Evolutionary conservation across 257 asterid species (phyloP).

Genomic region (Rehmannia glutinosa): DNA sequence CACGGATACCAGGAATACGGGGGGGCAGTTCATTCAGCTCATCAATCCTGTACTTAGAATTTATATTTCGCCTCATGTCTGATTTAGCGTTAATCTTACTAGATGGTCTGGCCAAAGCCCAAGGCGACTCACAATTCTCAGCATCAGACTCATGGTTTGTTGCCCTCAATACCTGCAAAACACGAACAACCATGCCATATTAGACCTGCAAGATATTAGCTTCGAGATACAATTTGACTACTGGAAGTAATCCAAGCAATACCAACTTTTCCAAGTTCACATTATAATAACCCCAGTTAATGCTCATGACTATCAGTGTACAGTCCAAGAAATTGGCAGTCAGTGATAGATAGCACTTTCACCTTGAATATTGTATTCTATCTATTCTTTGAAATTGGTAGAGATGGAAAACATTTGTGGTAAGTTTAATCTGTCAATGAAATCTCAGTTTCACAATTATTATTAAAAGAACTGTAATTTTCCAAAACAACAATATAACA

Average conservation of each 20-base stretch:
- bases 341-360: not conserved
- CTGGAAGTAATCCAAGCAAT: not conserved
- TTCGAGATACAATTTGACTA: slow-evolving; percentile 8
- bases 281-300: not conserved
- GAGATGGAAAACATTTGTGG: not conserved
- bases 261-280: slow-evolving; percentile 5
- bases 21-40: slow-evolving; percentile 79
- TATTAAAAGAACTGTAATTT: slow-evolving; percentile 3
- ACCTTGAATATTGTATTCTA: not conserved
- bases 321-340: slow-evolving; percentile 7
- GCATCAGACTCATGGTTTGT: slow-evolving; percentile 65
- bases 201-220: slow-evolving; percentile 5
- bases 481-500: slow-evolving; percentile 8
- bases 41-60: slow-evolving; percentile 71
- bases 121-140: slow-evolving; percentile 63
- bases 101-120: slow-evolving; percentile 74
- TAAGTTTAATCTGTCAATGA: not conserved
- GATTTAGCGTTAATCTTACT: slow-evolving; percentile 57
- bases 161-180: slow-evolving; percentile 67
- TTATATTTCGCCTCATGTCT: slow-evolving; percentile 54
- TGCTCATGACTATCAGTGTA: not conserved
- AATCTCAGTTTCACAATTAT: not conserved
- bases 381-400: not conserved
- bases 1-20: slow-evolving; percentile 90
- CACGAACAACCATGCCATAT: slow-evolving; percentile 6